Evolutionary conservation across 2,329 filamentous ascomycete species (phyloP), one percentile per base, ranked within the genome.

Genomic region (Fusarium sp.): DNA sequence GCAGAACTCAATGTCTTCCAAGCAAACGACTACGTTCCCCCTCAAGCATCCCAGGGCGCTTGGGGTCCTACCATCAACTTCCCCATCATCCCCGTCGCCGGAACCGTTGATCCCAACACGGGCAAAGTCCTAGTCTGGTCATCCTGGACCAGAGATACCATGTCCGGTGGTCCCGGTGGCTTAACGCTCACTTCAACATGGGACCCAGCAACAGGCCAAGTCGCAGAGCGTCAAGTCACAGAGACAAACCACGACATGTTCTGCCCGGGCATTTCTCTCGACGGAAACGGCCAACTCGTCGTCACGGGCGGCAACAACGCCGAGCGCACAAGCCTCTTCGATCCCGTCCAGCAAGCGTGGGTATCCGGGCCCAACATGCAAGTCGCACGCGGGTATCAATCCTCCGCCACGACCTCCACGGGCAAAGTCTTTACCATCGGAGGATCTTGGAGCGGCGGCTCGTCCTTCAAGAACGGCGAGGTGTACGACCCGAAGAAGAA

Each of bases 201-300:
- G 69, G 72, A 70, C 13, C 72, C 72, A 8, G 50, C 36, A 3
- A 75, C 72, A 8, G 58, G 51, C 7, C 59, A 67, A 5, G 63
- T 73, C 5, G 48, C 65, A 4, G 69, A 70, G 39, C 36, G 69
- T 5, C 36, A 70, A 22, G 47, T 84, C 14, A 77, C 79, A 41
- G 78, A 87, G 70, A 89, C 85, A 1, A 75, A 82, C 13, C 86
- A 89, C 72, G 87, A 89, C 74, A 89, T 89, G 87, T 89, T 89
- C 74, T 90, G 88, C 73, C 88, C 89, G 0, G 89, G 88, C 1
- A 87, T 89, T 41, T 86, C 84, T 2, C 79, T 86, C 8, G 85
- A 87, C 59, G 83, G 82, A 15, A 80, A 84, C 9, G 89, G 88
- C 1, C 81, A 83, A 13, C 83, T 89, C 22, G 76, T 90, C 3